These are phyloP conservation scores for Diplodia sapinea DNA, from an alignment of 2,329 filamentous ascomycete genomes.

Conservation along the genomic window DNA sequence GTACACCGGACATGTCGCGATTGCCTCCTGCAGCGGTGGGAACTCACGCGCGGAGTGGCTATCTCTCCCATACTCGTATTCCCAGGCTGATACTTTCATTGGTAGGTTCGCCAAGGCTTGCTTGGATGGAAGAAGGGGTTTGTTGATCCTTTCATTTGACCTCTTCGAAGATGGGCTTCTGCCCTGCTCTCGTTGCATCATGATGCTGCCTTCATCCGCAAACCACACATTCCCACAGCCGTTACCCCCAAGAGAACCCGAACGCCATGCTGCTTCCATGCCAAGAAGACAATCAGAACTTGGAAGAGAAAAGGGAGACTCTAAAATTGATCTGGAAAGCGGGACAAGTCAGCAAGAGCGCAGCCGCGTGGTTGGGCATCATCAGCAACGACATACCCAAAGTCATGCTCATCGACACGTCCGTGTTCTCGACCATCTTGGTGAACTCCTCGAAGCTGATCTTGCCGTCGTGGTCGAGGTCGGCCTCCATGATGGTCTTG, in stretches of 20 bases:
- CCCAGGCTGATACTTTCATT: neutral
- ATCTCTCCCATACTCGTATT: neutral
- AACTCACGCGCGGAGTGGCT: neutral
- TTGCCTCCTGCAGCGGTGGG: neutral
- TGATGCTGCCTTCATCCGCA: constrained; percentile 18
- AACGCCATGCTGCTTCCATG: constrained; percentile 29
- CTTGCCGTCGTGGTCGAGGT: constrained; percentile 93
- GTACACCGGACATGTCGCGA: neutral
- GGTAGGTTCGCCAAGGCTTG: constrained; percentile 3
- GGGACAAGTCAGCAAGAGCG: neutral
- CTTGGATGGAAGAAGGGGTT: neutral
- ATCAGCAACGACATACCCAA: constrained; percentile 56
- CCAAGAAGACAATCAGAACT: constrained; percentile 20
- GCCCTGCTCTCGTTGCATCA: constrained; percentile 26
- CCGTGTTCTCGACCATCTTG: constrained; percentile 97
- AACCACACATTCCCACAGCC: constrained; percentile 22
- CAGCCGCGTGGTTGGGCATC: neutral
- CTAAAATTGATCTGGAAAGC: constrained; percentile 21
- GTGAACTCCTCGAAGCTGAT: constrained; percentile 99
- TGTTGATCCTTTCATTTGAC: constrained; percentile 8
- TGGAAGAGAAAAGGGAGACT: neutral
- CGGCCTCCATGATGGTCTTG: constrained; percentile 99
- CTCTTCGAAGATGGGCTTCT: constrained; percentile 16
- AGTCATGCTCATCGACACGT: constrained; percentile 72
- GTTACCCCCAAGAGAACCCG: constrained; percentile 17